Conservation (phyloP, 1,139 yeast genomes). For the Suhomyces bribrorum region DNA sequence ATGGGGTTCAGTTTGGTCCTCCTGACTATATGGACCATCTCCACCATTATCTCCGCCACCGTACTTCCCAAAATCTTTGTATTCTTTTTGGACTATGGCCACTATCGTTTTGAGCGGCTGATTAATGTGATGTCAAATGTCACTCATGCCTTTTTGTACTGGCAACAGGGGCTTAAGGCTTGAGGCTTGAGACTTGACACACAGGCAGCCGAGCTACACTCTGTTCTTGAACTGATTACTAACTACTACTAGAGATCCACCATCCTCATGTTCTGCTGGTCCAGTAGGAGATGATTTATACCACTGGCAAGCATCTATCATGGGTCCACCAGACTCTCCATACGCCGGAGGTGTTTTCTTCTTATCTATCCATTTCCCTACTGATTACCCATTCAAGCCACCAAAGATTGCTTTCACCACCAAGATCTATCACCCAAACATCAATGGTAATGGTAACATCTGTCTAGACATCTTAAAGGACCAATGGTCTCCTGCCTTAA, state of each 20-base stretch:
- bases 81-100: too few species aligned
- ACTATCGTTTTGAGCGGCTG: too few species aligned
- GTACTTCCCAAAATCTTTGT: too few species aligned
- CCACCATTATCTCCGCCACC: too few species aligned
- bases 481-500: slow-evolving; percentile 90
- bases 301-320: slow-evolving; percentile 96
- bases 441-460: slow-evolving; percentile 84
- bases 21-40: too few species aligned
- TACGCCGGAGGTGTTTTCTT: slow-evolving; percentile 93
- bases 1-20: too few species aligned
- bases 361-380: slow-evolving; percentile 89
- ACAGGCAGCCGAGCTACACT: too few species aligned
- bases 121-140: too few species aligned
- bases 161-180: too few species aligned
- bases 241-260: slow-evolving; percentile 74
- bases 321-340: slow-evolving; percentile 95
- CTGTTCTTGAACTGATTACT: slow-evolving; percentile 1
- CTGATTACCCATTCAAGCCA: slow-evolving; percentile 93
- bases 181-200: too few species aligned
- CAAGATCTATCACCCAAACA: slow-evolving; percentile 88
- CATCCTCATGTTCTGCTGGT: slow-evolving; percentile 98
- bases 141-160: too few species aligned
- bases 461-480: slow-evolving; percentile 84
- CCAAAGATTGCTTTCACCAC: slow-evolving; percentile 91
- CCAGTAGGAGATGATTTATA: slow-evolving; percentile 96